These are phyloP conservation scores for Nepenthes mirabilis DNA, from an alignment of 148 eudicot genomes.

Conservation along the genomic window DNA sequence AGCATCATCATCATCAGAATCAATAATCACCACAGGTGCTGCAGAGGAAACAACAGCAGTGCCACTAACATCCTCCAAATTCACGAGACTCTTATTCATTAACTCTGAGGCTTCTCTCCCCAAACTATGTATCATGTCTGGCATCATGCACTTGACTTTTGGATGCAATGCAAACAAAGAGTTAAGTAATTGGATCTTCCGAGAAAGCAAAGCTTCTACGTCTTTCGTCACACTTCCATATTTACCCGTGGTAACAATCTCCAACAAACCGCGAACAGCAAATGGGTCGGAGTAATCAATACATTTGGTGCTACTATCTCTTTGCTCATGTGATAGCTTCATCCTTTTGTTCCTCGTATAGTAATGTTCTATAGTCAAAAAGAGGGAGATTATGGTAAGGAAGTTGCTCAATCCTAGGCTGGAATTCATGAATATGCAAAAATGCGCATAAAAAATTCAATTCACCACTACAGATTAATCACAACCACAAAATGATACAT, in stretches of 20 bases:
- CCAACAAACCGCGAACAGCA: constrained; percentile 17
- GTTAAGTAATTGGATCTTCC: constrained; percentile 14
- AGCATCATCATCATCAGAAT: constrained; percentile 60
- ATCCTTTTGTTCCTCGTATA: constrained; percentile 10
- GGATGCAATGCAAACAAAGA: constrained; percentile 14
- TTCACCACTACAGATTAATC: too few species aligned
- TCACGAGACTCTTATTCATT: constrained; percentile 12
- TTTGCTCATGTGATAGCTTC: constrained; percentile 7
- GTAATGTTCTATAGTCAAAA: constrained; percentile 11
- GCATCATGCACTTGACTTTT: constrained; percentile 2
- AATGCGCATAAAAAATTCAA: too few species aligned
- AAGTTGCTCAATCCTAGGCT: too few species aligned
- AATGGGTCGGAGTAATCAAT: constrained; percentile 41
- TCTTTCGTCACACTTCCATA: constrained; percentile 48
- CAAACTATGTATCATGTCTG: constrained; percentile 3
- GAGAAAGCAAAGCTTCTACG: constrained; percentile 24
- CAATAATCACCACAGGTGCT: constrained; percentile 37
- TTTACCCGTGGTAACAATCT: constrained; percentile 26
- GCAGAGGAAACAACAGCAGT: constrained; percentile 6
- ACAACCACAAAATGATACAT: too few species aligned
- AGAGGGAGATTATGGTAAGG: not conserved
- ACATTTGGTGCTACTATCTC: constrained; percentile 5
- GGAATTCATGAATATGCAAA: too few species aligned
- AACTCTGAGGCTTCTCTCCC: constrained; percentile 5
- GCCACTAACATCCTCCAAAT: constrained; percentile 18